phyloP scores from a whole-genome alignment of 1,284 basidiomycete genomes.

The Trametes polyzona region DNA sequence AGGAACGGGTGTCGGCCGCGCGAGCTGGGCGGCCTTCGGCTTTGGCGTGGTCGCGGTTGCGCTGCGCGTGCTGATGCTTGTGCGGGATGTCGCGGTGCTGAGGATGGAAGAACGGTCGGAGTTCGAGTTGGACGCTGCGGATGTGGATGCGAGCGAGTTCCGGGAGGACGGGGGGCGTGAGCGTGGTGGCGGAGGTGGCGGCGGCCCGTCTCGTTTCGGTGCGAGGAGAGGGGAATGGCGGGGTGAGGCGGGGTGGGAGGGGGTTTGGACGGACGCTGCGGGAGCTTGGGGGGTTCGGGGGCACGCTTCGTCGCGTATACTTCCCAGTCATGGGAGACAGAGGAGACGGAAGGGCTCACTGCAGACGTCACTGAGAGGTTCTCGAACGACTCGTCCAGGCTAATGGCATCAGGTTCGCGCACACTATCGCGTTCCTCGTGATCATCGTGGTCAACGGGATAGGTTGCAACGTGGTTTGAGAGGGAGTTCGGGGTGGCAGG shows the following conservation, averaged over 20 bases:
- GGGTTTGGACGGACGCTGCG: constrained; percentile 47
- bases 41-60: constrained; percentile 28
- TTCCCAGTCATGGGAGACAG: constrained; percentile 36
- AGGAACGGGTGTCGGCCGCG: constrained; percentile 68
- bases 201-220: constrained; percentile 29
- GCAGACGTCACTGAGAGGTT: constrained; percentile 53
- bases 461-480: constrained; percentile 49
- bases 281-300: constrained; percentile 55
- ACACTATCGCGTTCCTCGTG: constrained; percentile 30
- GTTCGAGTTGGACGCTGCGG: constrained; percentile 52
- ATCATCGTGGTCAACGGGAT: constrained; percentile 48
- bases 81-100: constrained; percentile 54
- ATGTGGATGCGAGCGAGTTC: constrained; percentile 29
- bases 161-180: constrained; percentile 30
- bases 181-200: constrained; percentile 27
- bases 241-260: constrained; percentile 26
- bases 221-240: constrained; percentile 26
- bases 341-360: constrained; percentile 32
- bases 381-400: constrained; percentile 73
- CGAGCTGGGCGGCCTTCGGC: constrained; percentile 30
- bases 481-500: constrained; percentile 45
- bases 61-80: constrained; percentile 43
- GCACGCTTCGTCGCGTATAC: constrained; percentile 33
- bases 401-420: constrained; percentile 53
- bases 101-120: constrained; percentile 69